Base-by-base conservation (phyloP, 1,284 basidiomycete genomes). In the Cerioporus squamosus region DNA sequence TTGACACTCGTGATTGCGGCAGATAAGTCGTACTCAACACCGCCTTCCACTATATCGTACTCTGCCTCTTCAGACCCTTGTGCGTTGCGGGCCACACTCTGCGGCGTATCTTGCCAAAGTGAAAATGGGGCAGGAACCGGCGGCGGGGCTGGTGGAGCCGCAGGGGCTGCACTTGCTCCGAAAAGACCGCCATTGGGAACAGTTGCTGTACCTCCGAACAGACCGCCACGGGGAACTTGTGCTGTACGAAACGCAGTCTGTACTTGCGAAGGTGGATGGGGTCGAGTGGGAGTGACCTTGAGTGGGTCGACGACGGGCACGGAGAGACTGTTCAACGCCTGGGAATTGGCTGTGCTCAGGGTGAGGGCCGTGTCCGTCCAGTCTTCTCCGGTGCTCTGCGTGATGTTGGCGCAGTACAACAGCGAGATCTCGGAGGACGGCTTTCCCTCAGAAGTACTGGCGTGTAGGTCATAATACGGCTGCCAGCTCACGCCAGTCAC, bases 381-480 rank as follows among this genome's bases (percentile, higher is more conserved):
- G 59, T 85, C 81, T 66, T 88, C 86, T 9, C 86, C 86, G 0
- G 85, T 86, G 58, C 66, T 71, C 64, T 88, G 86, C 0, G 70
- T 71, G 55, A 88, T 76, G 33, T 74, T 74, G 0, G 85, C 84
- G 22, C 82, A 80, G 64, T 86, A 87, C 60, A 84, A 79, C 2
- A 88, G 74, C 0, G 78, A 64, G 22, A 86, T 77, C 0, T 76
- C 70, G 3, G 76, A 65, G 0, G 77, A 74, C 5, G 81, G 78
- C 57, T 77, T 75, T 0, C 79, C 79, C 20, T 75, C 75, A 14
- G 67, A 68, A 0, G 80, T 81, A 0, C 75, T 77, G 0, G 83
- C 83, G 54, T 83, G 79, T 0, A 88, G 74, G 52, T 87, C 85
- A 66, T 87, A 87, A 3, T 76, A 76, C 1, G 85, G 80, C 18